Conservation (phyloP, 192 early-diverging fungal genomes). For the Umbelopsis vinacea region DNA sequence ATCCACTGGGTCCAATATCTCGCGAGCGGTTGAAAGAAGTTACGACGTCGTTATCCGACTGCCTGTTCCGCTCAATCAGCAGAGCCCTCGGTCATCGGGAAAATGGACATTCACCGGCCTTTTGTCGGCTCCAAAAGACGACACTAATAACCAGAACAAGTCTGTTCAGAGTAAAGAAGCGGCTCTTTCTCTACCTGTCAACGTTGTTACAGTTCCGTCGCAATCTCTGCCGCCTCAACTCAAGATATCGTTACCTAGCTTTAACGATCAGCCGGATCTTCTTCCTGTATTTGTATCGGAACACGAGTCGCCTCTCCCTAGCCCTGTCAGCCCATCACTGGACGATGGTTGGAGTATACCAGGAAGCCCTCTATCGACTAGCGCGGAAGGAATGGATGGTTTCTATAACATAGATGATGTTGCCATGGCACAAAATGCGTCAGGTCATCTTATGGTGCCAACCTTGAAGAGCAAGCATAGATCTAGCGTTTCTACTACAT, state of each 20-base stretch:
- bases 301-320: conserved; percentile 21
- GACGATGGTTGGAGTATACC: conserved; percentile 7
- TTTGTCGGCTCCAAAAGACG: neutral
- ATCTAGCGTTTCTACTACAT: neutral
- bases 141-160: neutral
- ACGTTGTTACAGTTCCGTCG: conserved; percentile 26
- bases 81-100: neutral
- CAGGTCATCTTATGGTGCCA: conserved; percentile 30
- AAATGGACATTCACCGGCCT: neutral
- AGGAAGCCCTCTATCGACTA: conserved; percentile 7
- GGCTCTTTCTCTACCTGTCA: conserved; percentile 14
- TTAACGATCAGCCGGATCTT: conserved; percentile 2
- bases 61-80: conserved; percentile 8
- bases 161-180: neutral
- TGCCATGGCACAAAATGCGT: neutral
- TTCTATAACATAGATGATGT: neutral
- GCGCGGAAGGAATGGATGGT: neutral
- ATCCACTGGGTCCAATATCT: conserved; percentile 26
- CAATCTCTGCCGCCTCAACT: conserved; percentile 9
- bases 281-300: conserved; percentile 26
- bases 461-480: neutral
- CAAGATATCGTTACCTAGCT: conserved; percentile 14
- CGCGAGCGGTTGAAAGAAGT: conserved; percentile 24
- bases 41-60: conserved; percentile 29
- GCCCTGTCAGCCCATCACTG: conserved; percentile 14